Evolutionary conservation across 805 yeast species (phyloP).

Genomic region (Kuraishia capsulata): DNA sequence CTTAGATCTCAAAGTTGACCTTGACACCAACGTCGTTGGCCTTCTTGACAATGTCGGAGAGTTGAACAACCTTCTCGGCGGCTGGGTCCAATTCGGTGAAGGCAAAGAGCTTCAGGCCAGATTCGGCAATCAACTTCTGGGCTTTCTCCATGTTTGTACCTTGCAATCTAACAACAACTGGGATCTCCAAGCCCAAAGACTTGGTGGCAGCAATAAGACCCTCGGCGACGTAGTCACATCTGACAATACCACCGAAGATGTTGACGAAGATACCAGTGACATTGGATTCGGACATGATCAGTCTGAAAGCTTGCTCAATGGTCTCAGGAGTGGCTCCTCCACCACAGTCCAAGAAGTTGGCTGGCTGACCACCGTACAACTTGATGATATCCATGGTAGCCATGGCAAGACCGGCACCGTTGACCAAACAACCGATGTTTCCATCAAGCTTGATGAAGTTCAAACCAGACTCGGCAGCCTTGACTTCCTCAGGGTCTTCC

Average conservation of each 20-base stretch:
- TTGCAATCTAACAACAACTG: conserved; percentile 96
- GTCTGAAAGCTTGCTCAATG: conserved; percentile 91
- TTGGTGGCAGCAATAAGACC: conserved; percentile 95
- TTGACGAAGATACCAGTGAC: conserved; percentile 96
- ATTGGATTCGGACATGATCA: conserved; percentile 80
- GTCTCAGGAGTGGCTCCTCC: conserved; percentile 99
- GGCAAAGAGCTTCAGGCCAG: conserved; percentile 89
- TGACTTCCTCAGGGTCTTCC: conserved; percentile 96
- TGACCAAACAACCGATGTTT: conserved; percentile 96
- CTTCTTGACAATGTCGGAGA: conserved; percentile 16
- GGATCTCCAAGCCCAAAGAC: conserved; percentile 82
- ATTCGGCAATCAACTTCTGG: conserved; percentile 71
- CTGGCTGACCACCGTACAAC: conserved; percentile 97
- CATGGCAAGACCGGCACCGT: conserved; percentile 99
- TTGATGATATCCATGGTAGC: conserved; percentile 99
- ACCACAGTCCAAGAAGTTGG: conserved; percentile 99
- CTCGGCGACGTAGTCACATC: conserved; percentile 98
- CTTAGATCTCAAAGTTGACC: conserved; percentile 9
- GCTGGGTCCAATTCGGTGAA: conserved; percentile 94
- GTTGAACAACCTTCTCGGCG: conserved; percentile 66
- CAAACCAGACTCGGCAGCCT: conserved; percentile 81
- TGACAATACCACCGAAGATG: conserved; percentile 98
- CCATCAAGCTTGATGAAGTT: conserved; percentile 98
- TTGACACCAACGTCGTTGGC: conserved; percentile 11
- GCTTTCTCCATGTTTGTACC: conserved; percentile 95